These are phyloP conservation scores for Vicia sativa DNA, from an alignment of 306 rosid species.

Conservation along the genomic window DNA sequence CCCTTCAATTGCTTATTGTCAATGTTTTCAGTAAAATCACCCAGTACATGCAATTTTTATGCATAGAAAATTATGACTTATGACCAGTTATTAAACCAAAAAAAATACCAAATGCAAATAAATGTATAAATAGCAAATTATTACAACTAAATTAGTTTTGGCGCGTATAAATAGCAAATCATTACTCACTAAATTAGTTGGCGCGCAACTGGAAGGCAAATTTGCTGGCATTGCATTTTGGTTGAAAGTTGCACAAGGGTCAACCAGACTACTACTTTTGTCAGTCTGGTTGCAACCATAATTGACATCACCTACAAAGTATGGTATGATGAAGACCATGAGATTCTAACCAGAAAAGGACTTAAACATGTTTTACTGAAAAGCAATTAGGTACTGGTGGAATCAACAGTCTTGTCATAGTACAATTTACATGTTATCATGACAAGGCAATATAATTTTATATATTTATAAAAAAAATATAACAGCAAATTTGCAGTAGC, in stretches of 20 bases:
- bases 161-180: constrained; percentile 1
- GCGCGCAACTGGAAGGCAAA: constrained; percentile 45
- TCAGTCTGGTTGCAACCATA: constrained; percentile 51
- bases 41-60: constrained; percentile 29
- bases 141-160: constrained; percentile 52
- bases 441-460: constrained; percentile 27
- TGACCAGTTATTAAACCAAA: constrained; percentile 3
- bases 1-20: constrained; percentile 37
- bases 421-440: neutral
- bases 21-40: constrained; percentile 24
- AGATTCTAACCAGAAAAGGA: constrained; percentile 31
- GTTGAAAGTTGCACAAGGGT: constrained; percentile 41
- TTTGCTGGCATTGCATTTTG: constrained; percentile 48
- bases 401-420: constrained; percentile 20
- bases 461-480: constrained; percentile 6
- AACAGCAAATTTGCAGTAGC: constrained; percentile 19
- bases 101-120: constrained; percentile 30
- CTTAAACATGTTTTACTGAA: constrained; percentile 16
- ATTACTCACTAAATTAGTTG: constrained; percentile 59
- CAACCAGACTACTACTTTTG: constrained; percentile 50
- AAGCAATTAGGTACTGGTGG: constrained; percentile 14
- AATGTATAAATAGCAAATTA: constrained; percentile 20
- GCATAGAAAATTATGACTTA: constrained; percentile 40
- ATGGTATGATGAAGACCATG: constrained; percentile 35
- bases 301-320: constrained; percentile 56